Evolutionary conservation across 2,329 filamentous ascomycete genomes (phyloP).

Genomic region (Colletotrichum sp.): DNA sequence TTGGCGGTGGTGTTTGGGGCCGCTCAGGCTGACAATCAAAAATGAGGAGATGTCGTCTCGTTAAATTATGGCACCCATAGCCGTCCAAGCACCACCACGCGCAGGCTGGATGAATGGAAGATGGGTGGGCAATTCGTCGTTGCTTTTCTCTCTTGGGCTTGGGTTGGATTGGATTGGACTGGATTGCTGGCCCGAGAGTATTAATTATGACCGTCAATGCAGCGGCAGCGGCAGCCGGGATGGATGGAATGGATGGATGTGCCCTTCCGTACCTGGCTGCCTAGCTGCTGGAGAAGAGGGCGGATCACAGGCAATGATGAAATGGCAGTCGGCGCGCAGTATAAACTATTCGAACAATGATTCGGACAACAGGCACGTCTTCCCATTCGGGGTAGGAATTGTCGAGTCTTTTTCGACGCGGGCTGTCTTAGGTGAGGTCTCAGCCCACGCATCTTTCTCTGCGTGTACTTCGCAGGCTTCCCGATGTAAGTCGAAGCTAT

Average conservation of each 20-base stretch:
- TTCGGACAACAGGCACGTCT: not conserved
- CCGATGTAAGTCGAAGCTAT: conserved; percentile 6
- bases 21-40: not conserved
- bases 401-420: not conserved
- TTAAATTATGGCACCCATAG: not conserved
- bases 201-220: not conserved
- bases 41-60: conserved; percentile 6
- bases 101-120: not conserved
- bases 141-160: conserved; percentile 13
- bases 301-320: not conserved
- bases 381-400: not conserved
- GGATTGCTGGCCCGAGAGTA: not conserved
- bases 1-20: not conserved
- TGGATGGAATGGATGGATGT: not conserved
- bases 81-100: conserved; percentile 15
- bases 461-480: not conserved
- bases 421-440: conserved; percentile 2
- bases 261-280: not conserved
- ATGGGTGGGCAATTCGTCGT: not conserved
- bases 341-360: not conserved
- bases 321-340: not conserved
- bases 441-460: not conserved
- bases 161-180: not conserved
- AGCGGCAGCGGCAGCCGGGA: not conserved
- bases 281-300: not conserved